phyloP scores from a whole-genome alignment of 2,329 filamentous ascomycete species.

The Davidsoniella eucalypti region DNA sequence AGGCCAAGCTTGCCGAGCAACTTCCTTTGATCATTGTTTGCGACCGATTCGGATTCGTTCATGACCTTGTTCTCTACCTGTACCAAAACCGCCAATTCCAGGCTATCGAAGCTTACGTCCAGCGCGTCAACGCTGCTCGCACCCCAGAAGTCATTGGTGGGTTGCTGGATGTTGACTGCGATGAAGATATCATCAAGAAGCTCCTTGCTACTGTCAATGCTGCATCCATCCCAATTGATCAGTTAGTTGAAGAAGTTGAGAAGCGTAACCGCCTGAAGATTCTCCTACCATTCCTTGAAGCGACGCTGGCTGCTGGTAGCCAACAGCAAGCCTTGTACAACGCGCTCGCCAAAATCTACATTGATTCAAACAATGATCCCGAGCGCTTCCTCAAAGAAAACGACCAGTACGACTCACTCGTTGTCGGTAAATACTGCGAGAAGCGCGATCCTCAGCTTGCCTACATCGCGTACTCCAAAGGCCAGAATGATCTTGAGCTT shows the following conservation, averaged over 20 bases:
- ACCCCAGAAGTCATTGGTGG: constrained; percentile 89
- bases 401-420: constrained; percentile 83
- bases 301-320: constrained; percentile 74
- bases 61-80: constrained; percentile 87
- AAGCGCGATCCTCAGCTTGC: constrained; percentile 94
- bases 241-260: constrained; percentile 90
- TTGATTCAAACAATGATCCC: constrained; percentile 94
- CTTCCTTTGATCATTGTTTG: constrained; percentile 95
- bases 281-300: constrained; percentile 86
- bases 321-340: constrained; percentile 96
- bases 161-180: constrained; percentile 89
- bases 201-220: constrained; percentile 74
- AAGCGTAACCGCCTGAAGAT: constrained; percentile 89
- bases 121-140: constrained; percentile 82
- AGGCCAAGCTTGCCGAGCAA: constrained; percentile 81
- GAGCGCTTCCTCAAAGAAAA: constrained; percentile 97
- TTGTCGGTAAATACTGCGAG: constrained; percentile 94
- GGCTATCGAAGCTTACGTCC: constrained; percentile 95
- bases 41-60: constrained; percentile 98
- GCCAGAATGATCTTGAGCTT: constrained; percentile 90
- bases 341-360: constrained; percentile 97
- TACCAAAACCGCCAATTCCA: constrained; percentile 99
- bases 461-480: constrained; percentile 89
- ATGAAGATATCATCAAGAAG: constrained; percentile 90
- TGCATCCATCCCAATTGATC: constrained; percentile 76